Conservation (phyloP, 2,329 filamentous ascomycete genomes). For the Pyricularia sp. region DNA sequence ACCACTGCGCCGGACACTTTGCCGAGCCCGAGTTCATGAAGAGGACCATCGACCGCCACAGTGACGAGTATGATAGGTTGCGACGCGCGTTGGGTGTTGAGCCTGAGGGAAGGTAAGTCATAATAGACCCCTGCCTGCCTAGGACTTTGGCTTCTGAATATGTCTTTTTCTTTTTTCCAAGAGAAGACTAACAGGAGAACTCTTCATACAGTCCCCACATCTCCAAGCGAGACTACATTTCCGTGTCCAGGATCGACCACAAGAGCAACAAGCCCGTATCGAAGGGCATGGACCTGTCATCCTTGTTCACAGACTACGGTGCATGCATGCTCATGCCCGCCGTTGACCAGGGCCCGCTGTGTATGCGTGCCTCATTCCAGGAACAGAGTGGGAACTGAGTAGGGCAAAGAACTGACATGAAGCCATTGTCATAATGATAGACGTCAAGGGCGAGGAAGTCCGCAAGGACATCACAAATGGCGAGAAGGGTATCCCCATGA, state of each 20-base stretch:
- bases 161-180: too few species aligned
- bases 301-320: conserved; percentile 25
- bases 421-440: conserved; percentile 10
- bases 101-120: conserved; percentile 7
- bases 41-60: conserved; percentile 18
- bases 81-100: conserved; percentile 15
- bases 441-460: conserved; percentile 38
- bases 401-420: neutral
- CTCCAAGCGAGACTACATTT: conserved; percentile 18
- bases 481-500: conserved; percentile 36
- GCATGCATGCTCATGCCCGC: conserved; percentile 36
- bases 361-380: conserved; percentile 12
- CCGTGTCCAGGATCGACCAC: conserved; percentile 20
- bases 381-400: neutral
- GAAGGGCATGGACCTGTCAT: conserved; percentile 18
- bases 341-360: conserved; percentile 39
- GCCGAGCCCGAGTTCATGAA: conserved; percentile 16
- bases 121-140: neutral
- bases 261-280: conserved; percentile 21
- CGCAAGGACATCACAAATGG: conserved; percentile 35
- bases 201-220: conserved; percentile 10
- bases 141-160: too few species aligned
- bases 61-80: conserved; percentile 16
- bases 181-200: neutral
- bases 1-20: conserved; percentile 18